Conservation (phyloP, 73 alveolate genomes). For the Stentor roeselii region DNA sequence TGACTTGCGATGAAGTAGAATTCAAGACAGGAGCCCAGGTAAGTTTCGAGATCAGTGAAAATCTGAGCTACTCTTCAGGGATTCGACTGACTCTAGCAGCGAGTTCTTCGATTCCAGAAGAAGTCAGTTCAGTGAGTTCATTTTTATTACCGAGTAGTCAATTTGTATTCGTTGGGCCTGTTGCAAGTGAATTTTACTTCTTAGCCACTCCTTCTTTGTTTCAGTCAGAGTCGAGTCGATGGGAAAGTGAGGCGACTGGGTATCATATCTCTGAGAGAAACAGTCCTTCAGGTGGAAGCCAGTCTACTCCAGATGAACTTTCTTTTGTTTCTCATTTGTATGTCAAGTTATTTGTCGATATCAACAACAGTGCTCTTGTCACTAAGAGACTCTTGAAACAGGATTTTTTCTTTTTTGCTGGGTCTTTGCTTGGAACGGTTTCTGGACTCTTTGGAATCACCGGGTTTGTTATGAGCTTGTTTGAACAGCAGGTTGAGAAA, state of each 20-base stretch:
- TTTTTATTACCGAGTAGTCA: neutral
- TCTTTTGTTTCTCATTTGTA: neutral
- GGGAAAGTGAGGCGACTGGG: neutral
- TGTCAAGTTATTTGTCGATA: neutral
- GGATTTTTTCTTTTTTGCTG: neutral
- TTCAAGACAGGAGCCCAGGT: neutral
- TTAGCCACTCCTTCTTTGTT: constrained; percentile 1
- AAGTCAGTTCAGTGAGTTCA: neutral
- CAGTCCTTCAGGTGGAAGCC: no score
- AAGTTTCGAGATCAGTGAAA: neutral
- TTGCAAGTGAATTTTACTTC: neutral
- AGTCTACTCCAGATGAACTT: neutral
- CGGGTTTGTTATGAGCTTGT: neutral
- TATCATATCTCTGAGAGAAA: neutral
- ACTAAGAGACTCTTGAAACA: neutral
- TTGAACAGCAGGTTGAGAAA: no score
- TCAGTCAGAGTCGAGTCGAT: neutral
- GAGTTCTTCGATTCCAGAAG: neutral
- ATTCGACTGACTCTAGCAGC: neutral
- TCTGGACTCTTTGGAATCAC: neutral
- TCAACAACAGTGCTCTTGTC: neutral
- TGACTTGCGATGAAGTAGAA: neutral
- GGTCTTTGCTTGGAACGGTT: neutral
- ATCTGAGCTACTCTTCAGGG: neutral
- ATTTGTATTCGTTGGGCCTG: neutral